Conservation (phyloP, 352 stramenopile species). For the Pythium rishiriense region DNA sequence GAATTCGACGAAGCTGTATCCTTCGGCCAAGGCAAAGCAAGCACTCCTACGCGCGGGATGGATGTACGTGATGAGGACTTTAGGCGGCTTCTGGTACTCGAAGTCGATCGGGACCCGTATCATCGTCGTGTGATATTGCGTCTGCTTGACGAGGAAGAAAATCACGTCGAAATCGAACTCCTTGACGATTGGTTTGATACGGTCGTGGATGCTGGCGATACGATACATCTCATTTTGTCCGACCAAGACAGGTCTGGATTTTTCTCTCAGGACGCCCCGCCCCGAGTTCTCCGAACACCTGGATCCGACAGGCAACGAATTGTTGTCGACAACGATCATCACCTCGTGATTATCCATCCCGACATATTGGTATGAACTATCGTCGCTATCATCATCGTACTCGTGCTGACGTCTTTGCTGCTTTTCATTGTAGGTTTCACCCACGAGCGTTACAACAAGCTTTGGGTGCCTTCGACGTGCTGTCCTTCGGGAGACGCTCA, state of each 20-base stretch:
- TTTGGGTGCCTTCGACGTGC: constrained; percentile 69
- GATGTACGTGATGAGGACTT: constrained; percentile 35
- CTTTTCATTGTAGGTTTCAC: constrained; percentile 55
- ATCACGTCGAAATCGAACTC: constrained; percentile 57
- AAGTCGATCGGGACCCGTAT: constrained; percentile 55
- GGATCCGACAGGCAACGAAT: not conserved
- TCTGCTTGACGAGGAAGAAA: constrained; percentile 68
- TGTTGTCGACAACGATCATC: constrained; percentile 40
- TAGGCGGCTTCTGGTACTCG: constrained; percentile 62
- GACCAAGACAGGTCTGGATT: constrained; percentile 42
- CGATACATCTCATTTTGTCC: constrained; percentile 79
- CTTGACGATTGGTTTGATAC: constrained; percentile 79
- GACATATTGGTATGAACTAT: constrained; percentile 64
- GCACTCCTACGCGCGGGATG: not conserved
- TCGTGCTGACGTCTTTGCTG: not conserved
- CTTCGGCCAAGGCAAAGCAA: not conserved
- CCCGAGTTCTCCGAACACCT: not conserved
- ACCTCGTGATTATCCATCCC: constrained; percentile 68
- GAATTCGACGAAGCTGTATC: constrained; percentile 14
- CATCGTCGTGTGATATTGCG: constrained; percentile 54
- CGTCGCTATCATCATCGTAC: not conserved
- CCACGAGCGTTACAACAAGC: constrained; percentile 78
- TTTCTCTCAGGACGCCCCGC: constrained; percentile 33
- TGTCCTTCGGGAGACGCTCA: constrained; percentile 65
- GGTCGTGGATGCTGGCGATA: constrained; percentile 68